Evolutionary conservation across 768 basidiomycete species (phyloP).

Genomic region (Terana coerulea): DNA sequence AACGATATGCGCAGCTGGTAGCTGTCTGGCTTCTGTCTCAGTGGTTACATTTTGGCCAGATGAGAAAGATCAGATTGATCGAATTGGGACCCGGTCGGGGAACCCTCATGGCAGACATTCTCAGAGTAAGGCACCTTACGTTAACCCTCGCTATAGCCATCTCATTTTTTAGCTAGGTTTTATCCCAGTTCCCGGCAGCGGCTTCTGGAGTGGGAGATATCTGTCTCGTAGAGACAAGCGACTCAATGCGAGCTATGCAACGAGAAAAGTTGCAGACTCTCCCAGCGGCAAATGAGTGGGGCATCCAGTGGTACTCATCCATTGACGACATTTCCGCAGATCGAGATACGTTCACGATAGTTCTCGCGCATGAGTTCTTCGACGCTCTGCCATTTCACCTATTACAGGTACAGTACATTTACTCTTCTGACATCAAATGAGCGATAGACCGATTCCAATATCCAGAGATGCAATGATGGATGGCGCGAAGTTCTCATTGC

Average conservation of each 20-base stretch:
- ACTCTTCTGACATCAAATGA: background rate
- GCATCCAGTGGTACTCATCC: conserved; percentile 68
- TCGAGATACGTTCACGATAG: conserved; percentile 64
- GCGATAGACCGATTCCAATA: background rate
- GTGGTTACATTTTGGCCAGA: conserved; percentile 54
- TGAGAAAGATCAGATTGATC: conserved; percentile 59
- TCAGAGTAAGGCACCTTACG: conserved; percentile 64
- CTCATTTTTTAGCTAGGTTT: conserved; percentile 36
- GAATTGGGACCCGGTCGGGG: conserved; percentile 95
- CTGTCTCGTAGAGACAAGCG: conserved; percentile 81
- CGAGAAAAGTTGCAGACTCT: conserved; percentile 40
- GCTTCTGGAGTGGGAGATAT: conserved; percentile 40
- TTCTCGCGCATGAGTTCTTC: conserved; percentile 96
- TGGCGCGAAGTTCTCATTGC: conserved; percentile 86
- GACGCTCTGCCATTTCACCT: conserved; percentile 93
- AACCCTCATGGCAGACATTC: conserved; percentile 85
- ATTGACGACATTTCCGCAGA: conserved; percentile 60
- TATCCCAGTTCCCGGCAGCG: conserved; percentile 43
- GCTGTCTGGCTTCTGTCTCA: conserved; percentile 83
- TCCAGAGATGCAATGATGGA: conserved; percentile 69
- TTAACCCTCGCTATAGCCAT: background rate
- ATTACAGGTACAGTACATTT: conserved; percentile 56
- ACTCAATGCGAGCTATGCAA: conserved; percentile 62
- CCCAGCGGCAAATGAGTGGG: conserved; percentile 28
- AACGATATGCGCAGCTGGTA: conserved; percentile 63